Evolutionary conservation across 768 basidiomycete genomes (phyloP).

Genomic region (Trametes meyenii): DNA sequence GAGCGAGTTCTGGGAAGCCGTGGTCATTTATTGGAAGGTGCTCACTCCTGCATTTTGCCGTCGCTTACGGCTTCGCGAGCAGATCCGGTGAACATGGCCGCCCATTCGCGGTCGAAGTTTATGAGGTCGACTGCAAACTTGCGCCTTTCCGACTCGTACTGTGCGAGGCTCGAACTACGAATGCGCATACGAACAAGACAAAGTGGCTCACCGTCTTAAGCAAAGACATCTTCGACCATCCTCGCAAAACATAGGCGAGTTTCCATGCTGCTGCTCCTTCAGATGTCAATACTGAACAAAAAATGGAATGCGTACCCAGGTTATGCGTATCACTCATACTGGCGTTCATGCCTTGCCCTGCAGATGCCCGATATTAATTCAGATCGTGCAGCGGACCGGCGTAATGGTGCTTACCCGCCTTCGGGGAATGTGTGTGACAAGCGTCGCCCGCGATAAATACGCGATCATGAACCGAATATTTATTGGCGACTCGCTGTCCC

Average conservation of each 20-base stretch:
- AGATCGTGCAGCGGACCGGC: not conserved
- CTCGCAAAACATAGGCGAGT: constrained; percentile 55
- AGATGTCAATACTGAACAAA: not conserved
- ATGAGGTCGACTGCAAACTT: constrained; percentile 76
- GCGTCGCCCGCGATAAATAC: constrained; percentile 81
- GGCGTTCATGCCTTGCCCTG: constrained; percentile 71
- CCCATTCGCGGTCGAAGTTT: constrained; percentile 54
- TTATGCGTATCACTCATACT: constrained; percentile 79
- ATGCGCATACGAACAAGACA: not conserved
- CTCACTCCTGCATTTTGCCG: no score
- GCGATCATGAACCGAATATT: constrained; percentile 60
- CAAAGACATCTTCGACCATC: constrained; percentile 51
- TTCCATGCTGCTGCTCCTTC: constrained; percentile 54
- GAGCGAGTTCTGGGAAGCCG: not conserved
- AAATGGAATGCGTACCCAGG: constrained; percentile 44
- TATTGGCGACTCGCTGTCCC: constrained; percentile 73
- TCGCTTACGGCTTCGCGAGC: no score
- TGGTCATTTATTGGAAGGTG: no score
- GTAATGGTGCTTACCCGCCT: constrained; percentile 45
- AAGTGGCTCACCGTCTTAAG: constrained; percentile 50
- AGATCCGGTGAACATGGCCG: constrained; percentile 1
- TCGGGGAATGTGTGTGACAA: constrained; percentile 69
- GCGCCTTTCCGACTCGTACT: constrained; percentile 69
- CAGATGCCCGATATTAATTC: not conserved
- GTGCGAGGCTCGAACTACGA: not conserved